Conservation (phyloP, 192 early-diverging fungal species). For the Fimicolochytrium jonesii region DNA sequence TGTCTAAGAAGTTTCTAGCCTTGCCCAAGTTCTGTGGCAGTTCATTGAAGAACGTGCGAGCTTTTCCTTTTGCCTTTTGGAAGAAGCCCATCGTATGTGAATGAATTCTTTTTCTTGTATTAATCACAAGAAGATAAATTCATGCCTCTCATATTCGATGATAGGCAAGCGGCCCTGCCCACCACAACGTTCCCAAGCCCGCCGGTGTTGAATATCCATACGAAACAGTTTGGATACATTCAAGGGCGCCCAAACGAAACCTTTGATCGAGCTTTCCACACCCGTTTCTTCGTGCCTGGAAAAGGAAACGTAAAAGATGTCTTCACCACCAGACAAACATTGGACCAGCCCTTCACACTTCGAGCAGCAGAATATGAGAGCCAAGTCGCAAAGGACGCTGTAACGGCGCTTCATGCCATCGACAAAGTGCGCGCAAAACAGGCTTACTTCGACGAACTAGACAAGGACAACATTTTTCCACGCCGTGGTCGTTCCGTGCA, state of each 20-base stretch:
- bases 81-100: no score
- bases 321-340: neutral
- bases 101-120: no score
- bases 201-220: neutral
- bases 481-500: neutral
- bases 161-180: no score
- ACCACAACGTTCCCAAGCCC: no score
- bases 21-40: no score
- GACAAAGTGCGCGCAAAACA: conserved; percentile 10
- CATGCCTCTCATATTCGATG: no score
- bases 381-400: conserved; percentile 10
- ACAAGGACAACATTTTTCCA: neutral
- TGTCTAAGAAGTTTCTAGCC: no score
- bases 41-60: no score
- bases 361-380: neutral
- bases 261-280: neutral
- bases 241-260: neutral
- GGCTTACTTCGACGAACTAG: conserved; percentile 7
- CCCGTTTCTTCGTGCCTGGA: neutral
- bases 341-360: neutral
- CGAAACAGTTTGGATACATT: neutral
- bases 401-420: neutral
- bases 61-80: no score
- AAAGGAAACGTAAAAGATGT: neutral
- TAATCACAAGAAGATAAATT: no score